Evolutionary conservation across 192 early-diverging fungal species (phyloP), one percentile per base, ranked within the genome.

Genomic region (Lunasporangiospora selenospora): DNA sequence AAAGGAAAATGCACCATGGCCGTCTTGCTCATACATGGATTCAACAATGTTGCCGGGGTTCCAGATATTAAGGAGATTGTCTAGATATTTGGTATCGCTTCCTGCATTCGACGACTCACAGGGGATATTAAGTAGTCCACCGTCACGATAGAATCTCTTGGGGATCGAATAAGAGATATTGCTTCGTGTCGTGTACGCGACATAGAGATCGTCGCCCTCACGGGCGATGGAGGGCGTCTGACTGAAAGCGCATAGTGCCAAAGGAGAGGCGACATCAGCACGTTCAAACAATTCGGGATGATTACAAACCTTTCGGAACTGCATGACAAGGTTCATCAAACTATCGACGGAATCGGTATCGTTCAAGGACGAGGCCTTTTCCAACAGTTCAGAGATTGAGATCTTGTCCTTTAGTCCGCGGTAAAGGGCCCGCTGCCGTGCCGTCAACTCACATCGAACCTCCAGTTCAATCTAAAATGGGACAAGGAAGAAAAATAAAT

Each of bases 311-410:
- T 94, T 94, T 63, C 92, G 88, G 83, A 94, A 91, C 73, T 94
- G 92, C 92, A 94, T 94, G n/a, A 96, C 92, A 55, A 96, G 61
- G 59, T 96, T 96, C 92, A 93, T 93, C 67, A 96, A 80, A 61
- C 86, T 92, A 62, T 92, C 90, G 43, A 87, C 84, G 41, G 81
- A 84, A n/a, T 91, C 90, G 26, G 80, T 82, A 50, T 90, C 88
- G 49, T 76, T 78, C 23, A 85, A 77, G 15, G 81, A 87, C 3
- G 87, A 82, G 21, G 86, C 81, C 36, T 85, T 85, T 65, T 89
- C 87, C 53, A 94, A 58, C 7, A 92, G 71, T 51, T 94, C 92
- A 0, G 89, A 62, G 21, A 92, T 83, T 1, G 91, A 93, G 21
- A 94, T 86, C 73, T 91, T 90, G 67, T 89, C 85, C 69, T 87